Evolutionary conservation across 2,329 filamentous ascomycete genomes (phyloP).

Genomic region (Dactylellina haptotyla): DNA sequence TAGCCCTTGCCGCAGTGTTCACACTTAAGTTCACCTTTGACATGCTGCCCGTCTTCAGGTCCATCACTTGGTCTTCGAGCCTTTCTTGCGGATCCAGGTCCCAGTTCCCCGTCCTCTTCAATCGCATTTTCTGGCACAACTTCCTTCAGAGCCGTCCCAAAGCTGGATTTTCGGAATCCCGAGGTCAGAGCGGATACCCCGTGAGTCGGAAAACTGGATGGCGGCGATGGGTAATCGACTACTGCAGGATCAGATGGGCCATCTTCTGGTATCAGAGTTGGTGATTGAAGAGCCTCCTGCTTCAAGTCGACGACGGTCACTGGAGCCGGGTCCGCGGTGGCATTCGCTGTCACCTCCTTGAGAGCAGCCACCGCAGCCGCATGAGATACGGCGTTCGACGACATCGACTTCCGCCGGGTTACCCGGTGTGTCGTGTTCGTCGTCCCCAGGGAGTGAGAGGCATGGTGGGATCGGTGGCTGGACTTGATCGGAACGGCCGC

Average conservation of each 20-base stretch:
- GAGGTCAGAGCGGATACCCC: slow-evolving; percentile 69
- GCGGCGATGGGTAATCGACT: slow-evolving; percentile 72
- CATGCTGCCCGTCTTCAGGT: slow-evolving; percentile 71
- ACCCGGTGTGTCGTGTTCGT: slow-evolving; percentile 74
- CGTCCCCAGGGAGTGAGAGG: slow-evolving; percentile 43
- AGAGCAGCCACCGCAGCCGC: slow-evolving; percentile 79
- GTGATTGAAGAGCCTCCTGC: slow-evolving; percentile 64
- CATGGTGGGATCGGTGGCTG: slow-evolving; percentile 52
- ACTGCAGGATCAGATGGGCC: slow-evolving; percentile 67
- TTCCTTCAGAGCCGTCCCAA: slow-evolving; percentile 59
- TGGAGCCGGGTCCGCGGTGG: slow-evolving; percentile 30
- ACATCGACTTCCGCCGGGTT: slow-evolving; percentile 91
- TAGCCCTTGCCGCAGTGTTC: slow-evolving; percentile 99
- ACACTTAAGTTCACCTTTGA: slow-evolving; percentile 87
- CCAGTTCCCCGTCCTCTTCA: slow-evolving; percentile 55
- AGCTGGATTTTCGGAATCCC: slow-evolving; percentile 62
- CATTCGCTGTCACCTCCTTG: slow-evolving; percentile 67
- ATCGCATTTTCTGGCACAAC: slow-evolving; percentile 60
- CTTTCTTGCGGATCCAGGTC: slow-evolving; percentile 35
- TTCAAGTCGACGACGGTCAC: slow-evolving; percentile 32
- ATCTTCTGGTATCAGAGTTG: slow-evolving; percentile 68
- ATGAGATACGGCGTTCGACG: slow-evolving; percentile 76
- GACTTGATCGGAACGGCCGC: slow-evolving; percentile 51
- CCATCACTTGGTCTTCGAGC: slow-evolving; percentile 54
- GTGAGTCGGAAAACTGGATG: slow-evolving; percentile 66